A percentile compares a stretch with the other conserved stretches of the same genome.
Evolutionary conservation across 768 basidiomycete species (phyloP).

Genomic region (Punctularia strigosozonata): DNA sequence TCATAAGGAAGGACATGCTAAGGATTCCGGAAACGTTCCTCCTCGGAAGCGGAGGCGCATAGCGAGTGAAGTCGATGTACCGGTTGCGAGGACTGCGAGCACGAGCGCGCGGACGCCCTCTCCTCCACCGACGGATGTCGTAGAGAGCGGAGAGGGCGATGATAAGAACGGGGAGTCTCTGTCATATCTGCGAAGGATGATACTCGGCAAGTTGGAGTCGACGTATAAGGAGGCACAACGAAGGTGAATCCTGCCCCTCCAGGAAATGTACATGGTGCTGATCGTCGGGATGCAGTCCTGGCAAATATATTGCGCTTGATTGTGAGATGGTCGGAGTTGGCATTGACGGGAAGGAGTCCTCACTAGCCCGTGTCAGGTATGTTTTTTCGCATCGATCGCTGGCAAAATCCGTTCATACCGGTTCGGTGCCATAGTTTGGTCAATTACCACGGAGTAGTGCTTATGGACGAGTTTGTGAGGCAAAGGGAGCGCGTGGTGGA

Average conservation of each 20-base stretch:
- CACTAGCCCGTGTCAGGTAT: conserved; percentile 83
- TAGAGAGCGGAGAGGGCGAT: too few relatives aligned
- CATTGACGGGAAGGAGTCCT: conserved; percentile 67
- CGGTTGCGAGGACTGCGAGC: conserved; percentile 11
- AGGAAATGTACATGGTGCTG: not conserved
- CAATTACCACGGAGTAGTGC: conserved; percentile 72
- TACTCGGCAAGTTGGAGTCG: conserved; percentile 34
- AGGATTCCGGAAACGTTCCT: conserved; percentile 2
- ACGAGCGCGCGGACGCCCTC: not conserved
- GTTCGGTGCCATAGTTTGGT: too few relatives aligned
- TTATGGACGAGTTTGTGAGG: conserved; percentile 77
- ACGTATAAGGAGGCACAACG: conserved; percentile 27
- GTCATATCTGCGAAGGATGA: conserved; percentile 36
- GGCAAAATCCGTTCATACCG: too few relatives aligned
- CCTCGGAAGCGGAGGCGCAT: conserved; percentile 3
- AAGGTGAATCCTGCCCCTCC: conserved; percentile 26
- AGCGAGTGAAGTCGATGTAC: not conserved
- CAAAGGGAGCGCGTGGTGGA: conserved; percentile 86
- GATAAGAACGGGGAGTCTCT: conserved; percentile 42
- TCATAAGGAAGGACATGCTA: conserved; percentile 5
- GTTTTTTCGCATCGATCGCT: too few relatives aligned
- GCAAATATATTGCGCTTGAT: conserved; percentile 76
- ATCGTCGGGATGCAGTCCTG: conserved; percentile 31
- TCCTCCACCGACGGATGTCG: conserved; percentile 9
- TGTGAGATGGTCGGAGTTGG: conserved; percentile 99